Base-by-base conservation (phyloP, 1,139 yeast species). In the Magnusiomyces suaveolens region DNA sequence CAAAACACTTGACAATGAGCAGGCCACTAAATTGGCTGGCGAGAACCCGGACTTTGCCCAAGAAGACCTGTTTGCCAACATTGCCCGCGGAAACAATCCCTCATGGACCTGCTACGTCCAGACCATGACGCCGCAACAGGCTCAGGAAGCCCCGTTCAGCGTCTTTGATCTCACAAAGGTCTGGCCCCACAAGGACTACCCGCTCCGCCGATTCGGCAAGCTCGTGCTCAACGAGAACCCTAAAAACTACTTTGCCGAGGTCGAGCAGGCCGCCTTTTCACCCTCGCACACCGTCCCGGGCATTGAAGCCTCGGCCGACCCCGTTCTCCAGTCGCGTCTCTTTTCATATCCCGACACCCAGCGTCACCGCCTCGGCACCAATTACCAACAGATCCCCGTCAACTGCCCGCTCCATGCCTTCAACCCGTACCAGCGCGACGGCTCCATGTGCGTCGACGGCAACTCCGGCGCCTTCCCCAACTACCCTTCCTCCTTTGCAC, bases 321-420 rank as follows among this genome's bases (percentile, higher is more conserved):
- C 95, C 52, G 95, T 87, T 51, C 76, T 87, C 69, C 95, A 87
- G 74, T 81, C 89, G 21, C 81, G 95, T 72, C 75, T 87, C 63
- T 87, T 86, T 72, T 84, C 95, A 41, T 87, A 87, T 74, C 82
- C 90, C 57, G 95, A 87, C 72, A 86, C 95, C 54, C 95, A 86
- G 59, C 69, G 76, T 48, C 79, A 82, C 73, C 76, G 87, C 66
- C 75, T 84, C 64, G 90, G 90, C 56, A 68, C 77, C 54, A 84
- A 84, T 75, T 84, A 81, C 73, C 76, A 79, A 59, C 87, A 82
- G 70, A 81, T 84, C 60, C 90, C 90, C 49, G 86, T 83, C 64
- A 84, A 84, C 70, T 81, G 86, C 60, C 75, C 75, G 2, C 61
- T 64, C 51, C 61, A 63, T 48, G 66, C 67, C 4, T 64, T 63